Base-by-base conservation (phyloP, 2,329 filamentous ascomycete species). In the Ilyonectria sp. region DNA sequence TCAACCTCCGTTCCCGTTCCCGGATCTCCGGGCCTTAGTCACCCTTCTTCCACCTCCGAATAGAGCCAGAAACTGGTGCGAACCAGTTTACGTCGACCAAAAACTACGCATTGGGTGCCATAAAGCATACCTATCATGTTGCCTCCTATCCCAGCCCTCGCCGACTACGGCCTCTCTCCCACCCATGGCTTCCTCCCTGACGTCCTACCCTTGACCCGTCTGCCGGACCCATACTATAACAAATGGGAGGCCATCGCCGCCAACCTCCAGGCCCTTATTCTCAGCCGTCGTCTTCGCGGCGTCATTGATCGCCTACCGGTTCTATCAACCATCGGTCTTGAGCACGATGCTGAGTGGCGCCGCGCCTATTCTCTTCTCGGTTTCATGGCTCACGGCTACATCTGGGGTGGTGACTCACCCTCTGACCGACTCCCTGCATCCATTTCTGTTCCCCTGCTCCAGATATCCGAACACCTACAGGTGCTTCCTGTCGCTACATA, bases 401-500 rank as follows among this genome's bases (percentile, higher is more conserved):
- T 99, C 78, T 99, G 96, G 96, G 94, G 94, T 77, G 95, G 94
- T 80, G 93, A 97, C 76, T 89, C 86, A 74, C 95, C 96, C 52
- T 87, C 89, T 72, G 94, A 97, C 78, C 86, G 87, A 60, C 83
- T 99, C 58, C 96, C 96, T 53, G 90, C 93, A 29, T 86, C 94
- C 65, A 90, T 99, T 70, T 94, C 95, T 6, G 88, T 95, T 33
- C 96, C 96, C 0, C 88, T 98, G 71, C 86, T 97, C 58, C 84
- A 91, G 71, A 88, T 97, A 53, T 95, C 93, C 73, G 85, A 88
- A 50, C 90, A 90, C 69, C 89, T 99, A 19, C 93, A 98, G 77
- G 86, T 99, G 29, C 95, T 94, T 7, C 93, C 95, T 1, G 95
- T 99, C 31, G 96, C 95, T 54, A 98, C 95, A 19, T 99, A 98